phyloP scores from a whole-genome alignment of 2,329 filamentous ascomycete species.

The Cordyceps cicadae region DNA sequence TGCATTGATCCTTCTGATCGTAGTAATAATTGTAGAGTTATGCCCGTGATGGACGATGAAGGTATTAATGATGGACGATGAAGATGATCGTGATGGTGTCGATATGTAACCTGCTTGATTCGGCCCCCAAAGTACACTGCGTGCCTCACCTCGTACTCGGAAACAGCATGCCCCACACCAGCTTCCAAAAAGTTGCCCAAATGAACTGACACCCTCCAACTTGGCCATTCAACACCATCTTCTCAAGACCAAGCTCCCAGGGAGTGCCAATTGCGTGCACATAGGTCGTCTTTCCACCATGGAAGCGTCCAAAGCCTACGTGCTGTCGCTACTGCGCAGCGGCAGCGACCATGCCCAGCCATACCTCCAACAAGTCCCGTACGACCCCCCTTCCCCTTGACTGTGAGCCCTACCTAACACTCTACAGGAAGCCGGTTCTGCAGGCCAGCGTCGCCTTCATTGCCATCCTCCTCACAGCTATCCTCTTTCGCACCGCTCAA shows the following conservation, averaged over 20 bases:
- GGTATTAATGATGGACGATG: too few species aligned
- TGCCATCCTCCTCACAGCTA: constrained; percentile 23
- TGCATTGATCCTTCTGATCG: too few species aligned
- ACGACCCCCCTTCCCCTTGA: background rate
- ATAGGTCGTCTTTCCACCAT: background rate
- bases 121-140: too few species aligned
- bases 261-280: background rate
- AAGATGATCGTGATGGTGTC: too few species aligned
- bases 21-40: too few species aligned
- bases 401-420: background rate
- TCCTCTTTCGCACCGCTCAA: constrained; percentile 23
- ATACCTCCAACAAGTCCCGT: constrained; percentile 10
- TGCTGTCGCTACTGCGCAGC: constrained; percentile 4
- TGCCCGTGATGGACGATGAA: too few species aligned
- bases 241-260: background rate
- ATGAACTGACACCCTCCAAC: background rate
- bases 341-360: constrained; percentile 1
- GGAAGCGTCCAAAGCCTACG: constrained; percentile 8
- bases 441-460: constrained; percentile 23
- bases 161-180: constrained; percentile 4
- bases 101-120: too few species aligned
- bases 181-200: constrained; percentile 1
- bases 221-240: background rate
- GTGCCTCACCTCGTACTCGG: background rate
- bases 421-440: constrained; percentile 19